Evolutionary conservation across 2,329 filamentous ascomycete genomes (phyloP).

Genomic region (Helotiales sp.): DNA sequence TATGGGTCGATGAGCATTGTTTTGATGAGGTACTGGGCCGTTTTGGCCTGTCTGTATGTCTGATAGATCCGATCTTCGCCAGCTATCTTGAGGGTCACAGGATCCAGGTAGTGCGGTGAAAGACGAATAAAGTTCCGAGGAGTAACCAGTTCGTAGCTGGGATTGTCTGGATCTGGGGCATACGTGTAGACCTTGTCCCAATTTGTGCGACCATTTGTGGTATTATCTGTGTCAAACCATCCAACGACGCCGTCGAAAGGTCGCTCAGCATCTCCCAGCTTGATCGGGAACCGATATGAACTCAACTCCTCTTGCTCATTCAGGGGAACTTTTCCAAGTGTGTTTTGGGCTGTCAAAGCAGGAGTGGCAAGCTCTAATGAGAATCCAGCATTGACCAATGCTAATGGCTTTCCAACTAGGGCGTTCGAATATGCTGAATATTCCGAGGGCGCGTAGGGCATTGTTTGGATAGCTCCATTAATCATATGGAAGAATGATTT

Average conservation of each 20-base stretch:
- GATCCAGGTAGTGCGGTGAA: constrained; percentile 12
- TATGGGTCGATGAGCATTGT: constrained; percentile 27
- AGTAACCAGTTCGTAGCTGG: background rate
- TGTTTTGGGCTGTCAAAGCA: background rate
- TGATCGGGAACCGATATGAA: constrained; percentile 4
- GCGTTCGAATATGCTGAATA: background rate
- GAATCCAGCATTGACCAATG: constrained; percentile 48
- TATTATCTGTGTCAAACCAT: constrained; percentile 13
- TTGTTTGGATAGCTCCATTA: background rate
- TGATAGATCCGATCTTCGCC: too few relatives aligned
- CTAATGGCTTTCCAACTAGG: constrained; percentile 46
- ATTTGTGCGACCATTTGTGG: background rate
- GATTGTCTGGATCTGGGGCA: background rate
- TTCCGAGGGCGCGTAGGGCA: background rate
- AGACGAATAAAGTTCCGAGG: constrained; percentile 6
- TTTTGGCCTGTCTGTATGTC: background rate
- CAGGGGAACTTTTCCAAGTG: background rate
- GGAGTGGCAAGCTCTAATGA: constrained; percentile 44
- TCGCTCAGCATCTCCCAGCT: constrained; percentile 11
- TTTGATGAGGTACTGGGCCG: constrained; percentile 1
- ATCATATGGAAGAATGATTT: constrained; percentile 12
- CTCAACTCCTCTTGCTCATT: background rate
- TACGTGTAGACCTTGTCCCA: constrained; percentile 3
- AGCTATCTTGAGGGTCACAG: background rate
- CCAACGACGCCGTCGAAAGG: constrained; percentile 22